phyloP scores from a whole-genome alignment of 106 monocot genomes.

The Dioscorea alata region DNA sequence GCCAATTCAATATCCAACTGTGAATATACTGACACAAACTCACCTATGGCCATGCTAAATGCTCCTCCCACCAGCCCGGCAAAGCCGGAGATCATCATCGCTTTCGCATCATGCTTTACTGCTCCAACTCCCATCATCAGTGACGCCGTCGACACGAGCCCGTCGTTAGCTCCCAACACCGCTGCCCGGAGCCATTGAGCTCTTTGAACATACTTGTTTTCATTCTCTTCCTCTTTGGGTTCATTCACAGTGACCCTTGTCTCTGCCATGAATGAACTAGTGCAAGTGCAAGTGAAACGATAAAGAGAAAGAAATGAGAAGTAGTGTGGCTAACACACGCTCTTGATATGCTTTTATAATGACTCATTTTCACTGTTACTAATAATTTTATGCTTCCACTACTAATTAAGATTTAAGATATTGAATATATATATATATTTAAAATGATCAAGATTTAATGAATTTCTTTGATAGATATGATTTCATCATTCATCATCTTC shows the following conservation, averaged over 20 bases:
- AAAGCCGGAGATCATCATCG: conserved; percentile 48
- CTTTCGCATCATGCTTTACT: conserved; percentile 22
- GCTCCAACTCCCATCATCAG: conserved; percentile 54
- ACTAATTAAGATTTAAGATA: no score
- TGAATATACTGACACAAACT: conserved; percentile 59
- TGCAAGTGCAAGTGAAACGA: no score
- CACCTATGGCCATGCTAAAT: conserved; percentile 61
- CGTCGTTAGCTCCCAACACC: conserved; percentile 51
- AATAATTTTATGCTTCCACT: no score
- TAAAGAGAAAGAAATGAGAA: no score
- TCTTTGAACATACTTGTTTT: conserved; percentile 14
- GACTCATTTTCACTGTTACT: no score
- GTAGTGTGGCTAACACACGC: conserved; percentile 15
- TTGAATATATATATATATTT: no score
- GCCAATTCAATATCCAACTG: conserved; percentile 51
- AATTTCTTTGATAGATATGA: no score
- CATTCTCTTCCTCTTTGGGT: no score
- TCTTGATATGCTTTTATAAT: background rate
- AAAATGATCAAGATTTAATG: no score
- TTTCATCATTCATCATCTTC: no score
- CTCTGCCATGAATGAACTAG: no score
- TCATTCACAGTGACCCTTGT: background rate
- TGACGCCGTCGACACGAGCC: conserved; percentile 46
- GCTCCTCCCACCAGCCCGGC: conserved; percentile 49
- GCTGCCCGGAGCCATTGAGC: conserved; percentile 54